Percentiles rank a stretch among this genome's conserved stretches.
Conservation (phyloP, 805 yeast species). For the Candida vaughaniae region DNA sequence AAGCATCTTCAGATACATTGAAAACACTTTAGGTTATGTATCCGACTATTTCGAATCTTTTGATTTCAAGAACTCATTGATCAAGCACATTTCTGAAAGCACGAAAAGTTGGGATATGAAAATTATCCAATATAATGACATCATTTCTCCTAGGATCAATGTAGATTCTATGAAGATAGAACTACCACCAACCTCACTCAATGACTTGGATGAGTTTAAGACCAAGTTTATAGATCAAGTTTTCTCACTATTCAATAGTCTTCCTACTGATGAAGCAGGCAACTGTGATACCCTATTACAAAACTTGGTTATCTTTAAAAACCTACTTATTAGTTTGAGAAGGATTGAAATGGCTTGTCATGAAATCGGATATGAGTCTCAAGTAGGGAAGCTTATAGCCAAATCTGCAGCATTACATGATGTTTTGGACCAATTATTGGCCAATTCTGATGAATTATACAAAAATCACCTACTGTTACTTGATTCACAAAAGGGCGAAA, state of each 20-base stretch:
- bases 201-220: constrained; percentile 10
- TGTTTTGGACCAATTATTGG: constrained; percentile 11
- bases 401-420: constrained; percentile 4
- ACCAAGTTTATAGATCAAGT: constrained; percentile 4
- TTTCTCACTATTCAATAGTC: background rate
- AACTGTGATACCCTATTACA: background rate
- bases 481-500: too few species aligned
- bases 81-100: constrained; percentile 6
- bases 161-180: constrained; percentile 7
- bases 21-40: constrained; percentile 31
- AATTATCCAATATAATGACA: background rate
- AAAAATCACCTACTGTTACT: constrained; percentile 1
- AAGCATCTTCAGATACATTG: constrained; percentile 30
- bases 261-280: background rate
- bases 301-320: constrained; percentile 20
- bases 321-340: constrained; percentile 24
- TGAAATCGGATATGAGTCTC: constrained; percentile 16
- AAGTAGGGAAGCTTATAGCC: constrained; percentile 11
- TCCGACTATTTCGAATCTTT: constrained; percentile 20
- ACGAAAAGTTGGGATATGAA: constrained; percentile 25
- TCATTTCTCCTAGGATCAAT: constrained; percentile 1
- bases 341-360: constrained; percentile 19
- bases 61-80: constrained; percentile 8
- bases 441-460: constrained; percentile 2
- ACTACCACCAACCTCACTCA: constrained; percentile 6